These are phyloP conservation scores for Heritiera littoralis DNA, from an alignment of 345 rosid genomes.

Conservation along the genomic window DNA sequence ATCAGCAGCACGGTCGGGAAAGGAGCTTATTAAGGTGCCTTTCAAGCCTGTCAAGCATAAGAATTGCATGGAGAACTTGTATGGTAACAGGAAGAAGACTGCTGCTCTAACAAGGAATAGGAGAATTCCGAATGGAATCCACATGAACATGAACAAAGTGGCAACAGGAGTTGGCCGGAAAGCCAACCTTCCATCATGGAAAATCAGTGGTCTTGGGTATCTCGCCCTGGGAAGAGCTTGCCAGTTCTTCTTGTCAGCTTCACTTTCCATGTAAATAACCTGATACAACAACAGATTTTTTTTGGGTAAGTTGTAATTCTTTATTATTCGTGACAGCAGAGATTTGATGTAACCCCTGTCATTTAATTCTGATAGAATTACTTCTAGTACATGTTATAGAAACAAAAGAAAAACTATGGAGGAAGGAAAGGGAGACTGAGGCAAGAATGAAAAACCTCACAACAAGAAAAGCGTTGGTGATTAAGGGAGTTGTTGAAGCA, in stretches of 20 bases:
- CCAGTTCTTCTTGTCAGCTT: constrained; percentile 41
- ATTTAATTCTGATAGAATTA: background rate
- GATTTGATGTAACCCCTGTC: too few relatives aligned
- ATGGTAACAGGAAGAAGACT: constrained; percentile 24
- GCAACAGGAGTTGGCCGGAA: constrained; percentile 37
- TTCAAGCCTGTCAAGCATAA: constrained; percentile 21
- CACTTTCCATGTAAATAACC: constrained; percentile 29
- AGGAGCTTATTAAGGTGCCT: constrained; percentile 14
- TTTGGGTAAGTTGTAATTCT: too few relatives aligned
- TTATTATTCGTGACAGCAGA: too few relatives aligned
- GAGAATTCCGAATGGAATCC: constrained; percentile 35
- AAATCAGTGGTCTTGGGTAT: constrained; percentile 38
- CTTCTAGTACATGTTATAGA: too few relatives aligned
- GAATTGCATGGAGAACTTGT: constrained; percentile 17
- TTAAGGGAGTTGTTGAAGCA: constrained; percentile 20
- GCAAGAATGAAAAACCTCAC: constrained; percentile 26
- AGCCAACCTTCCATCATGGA: constrained; percentile 46
- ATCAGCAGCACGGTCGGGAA: background rate
- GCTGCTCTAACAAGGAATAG: constrained; percentile 30
- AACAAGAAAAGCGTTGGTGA: constrained; percentile 22
- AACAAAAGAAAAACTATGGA: too few relatives aligned
- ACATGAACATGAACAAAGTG: constrained; percentile 33
- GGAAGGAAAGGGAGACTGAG: background rate
- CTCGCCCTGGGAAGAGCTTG: constrained; percentile 34
- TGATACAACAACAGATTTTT: constrained; percentile 8